These are phyloP conservation scores for Gastrodia elata DNA, from an alignment of 106 monocot genomes.

Conservation along the genomic window DNA sequence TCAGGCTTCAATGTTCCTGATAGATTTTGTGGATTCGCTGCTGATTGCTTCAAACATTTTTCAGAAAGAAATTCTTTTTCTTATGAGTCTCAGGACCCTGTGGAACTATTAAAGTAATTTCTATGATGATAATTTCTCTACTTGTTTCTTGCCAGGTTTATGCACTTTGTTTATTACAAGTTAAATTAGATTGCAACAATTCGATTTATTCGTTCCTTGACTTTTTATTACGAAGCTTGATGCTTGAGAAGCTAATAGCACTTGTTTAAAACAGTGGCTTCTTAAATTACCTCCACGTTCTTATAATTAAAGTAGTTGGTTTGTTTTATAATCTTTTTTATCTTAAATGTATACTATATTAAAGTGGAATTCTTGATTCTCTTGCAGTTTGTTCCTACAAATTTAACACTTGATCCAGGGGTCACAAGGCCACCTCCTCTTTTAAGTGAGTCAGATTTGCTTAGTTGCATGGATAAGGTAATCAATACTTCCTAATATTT, in stretches of 20 bases:
- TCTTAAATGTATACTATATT: neutral
- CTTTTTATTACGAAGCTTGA: neutral
- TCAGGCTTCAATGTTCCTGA: neutral
- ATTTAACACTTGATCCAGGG: constrained; percentile 85
- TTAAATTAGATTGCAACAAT: neutral
- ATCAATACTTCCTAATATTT: neutral
- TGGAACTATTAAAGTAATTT: neutral
- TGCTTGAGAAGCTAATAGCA: neutral
- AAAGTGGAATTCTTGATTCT: constrained; percentile 13
- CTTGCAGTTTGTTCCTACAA: constrained; percentile 84
- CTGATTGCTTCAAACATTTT: neutral
- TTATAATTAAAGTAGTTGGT: neutral
- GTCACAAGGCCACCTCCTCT: constrained; percentile 95
- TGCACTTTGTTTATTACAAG: neutral
- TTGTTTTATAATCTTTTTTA: neutral
- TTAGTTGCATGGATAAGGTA: constrained; percentile 97
- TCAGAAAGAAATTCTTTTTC: neutral
- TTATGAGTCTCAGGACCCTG: too few relatives aligned
- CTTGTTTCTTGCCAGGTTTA: neutral
- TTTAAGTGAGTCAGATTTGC: constrained; percentile 91
- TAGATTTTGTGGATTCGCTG: neutral
- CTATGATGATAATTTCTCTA: neutral
- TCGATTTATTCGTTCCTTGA: neutral
- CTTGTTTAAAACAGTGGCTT: neutral
- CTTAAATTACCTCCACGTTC: neutral